Percentiles rank a stretch among this genome's conserved stretches.
These are phyloP conservation scores for Buddleja alternifolia DNA, from an alignment of 257 asterid genomes.

Conservation along the genomic window DNA sequence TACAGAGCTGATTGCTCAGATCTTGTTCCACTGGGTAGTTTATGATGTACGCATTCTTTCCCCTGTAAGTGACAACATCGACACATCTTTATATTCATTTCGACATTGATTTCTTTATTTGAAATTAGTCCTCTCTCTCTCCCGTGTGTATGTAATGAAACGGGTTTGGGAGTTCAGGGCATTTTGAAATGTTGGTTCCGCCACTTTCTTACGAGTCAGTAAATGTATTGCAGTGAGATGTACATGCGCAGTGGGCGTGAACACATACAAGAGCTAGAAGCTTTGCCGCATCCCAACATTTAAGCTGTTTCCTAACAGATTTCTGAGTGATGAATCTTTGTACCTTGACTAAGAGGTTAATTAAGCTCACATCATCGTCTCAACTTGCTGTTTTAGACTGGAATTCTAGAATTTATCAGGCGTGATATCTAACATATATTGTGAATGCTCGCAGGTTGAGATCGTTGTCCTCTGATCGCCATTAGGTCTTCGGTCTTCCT, in stretches of 20 bases:
- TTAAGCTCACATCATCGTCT: neutral
- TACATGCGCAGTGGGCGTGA: slow-evolving; percentile 2
- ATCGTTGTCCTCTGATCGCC: too few relatives aligned
- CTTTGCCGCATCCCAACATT: neutral
- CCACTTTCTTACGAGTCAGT: neutral
- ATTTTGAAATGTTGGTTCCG: neutral
- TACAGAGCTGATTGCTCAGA: slow-evolving; percentile 4
- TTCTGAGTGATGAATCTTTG: neutral
- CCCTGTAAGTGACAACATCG: slow-evolving; percentile 24
- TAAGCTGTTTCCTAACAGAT: neutral
- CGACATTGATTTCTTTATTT: neutral
- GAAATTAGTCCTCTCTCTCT: neutral
- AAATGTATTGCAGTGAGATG: slow-evolving; percentile 18
- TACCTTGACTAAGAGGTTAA: slow-evolving; percentile 23
- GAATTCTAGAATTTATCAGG: neutral
- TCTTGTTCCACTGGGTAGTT: slow-evolving; percentile 20
- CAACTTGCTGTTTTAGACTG: neutral
- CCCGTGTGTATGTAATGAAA: neutral
- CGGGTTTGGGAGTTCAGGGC: neutral
- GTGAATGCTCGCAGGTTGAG: slow-evolving; percentile 8
- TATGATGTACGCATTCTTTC: slow-evolving; percentile 11
- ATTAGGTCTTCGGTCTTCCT: too few relatives aligned
- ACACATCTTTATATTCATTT: neutral
- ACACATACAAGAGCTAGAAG: neutral
- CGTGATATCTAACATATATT: neutral